Evolutionary conservation across 2,329 filamentous ascomycete species (phyloP).

Genomic region (Fusarium secorum): DNA sequence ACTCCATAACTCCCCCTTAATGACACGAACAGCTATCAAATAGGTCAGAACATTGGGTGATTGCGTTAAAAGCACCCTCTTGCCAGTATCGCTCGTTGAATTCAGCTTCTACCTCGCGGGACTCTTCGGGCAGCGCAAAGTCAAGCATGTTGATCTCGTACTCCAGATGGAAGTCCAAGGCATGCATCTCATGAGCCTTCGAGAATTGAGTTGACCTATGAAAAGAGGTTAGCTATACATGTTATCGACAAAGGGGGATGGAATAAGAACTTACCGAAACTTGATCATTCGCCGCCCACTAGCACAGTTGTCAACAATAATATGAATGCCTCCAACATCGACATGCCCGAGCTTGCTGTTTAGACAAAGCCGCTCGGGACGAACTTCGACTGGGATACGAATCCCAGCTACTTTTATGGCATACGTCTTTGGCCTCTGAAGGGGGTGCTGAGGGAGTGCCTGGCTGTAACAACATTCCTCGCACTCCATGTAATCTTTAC

Average conservation of each 20-base stretch:
- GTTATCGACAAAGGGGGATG: background rate
- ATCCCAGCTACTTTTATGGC: constrained; percentile 1
- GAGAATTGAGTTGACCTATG: constrained; percentile 30
- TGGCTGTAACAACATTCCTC: constrained; percentile 8
- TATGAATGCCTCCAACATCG: constrained; percentile 21
- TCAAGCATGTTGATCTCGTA: background rate
- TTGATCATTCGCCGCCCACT: constrained; percentile 5
- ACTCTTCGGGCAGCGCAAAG: background rate
- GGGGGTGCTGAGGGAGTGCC: background rate
- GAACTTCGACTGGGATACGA: constrained; percentile 11
- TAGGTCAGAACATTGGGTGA: constrained; percentile 3
- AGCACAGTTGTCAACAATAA: constrained; percentile 22
- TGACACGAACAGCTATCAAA: constrained; percentile 23
- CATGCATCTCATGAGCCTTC: constrained; percentile 14
- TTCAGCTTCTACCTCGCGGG: background rate
- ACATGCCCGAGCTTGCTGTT: constrained; percentile 17
- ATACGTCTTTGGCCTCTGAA: background rate
- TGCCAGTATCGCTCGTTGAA: background rate
- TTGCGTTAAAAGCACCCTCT: constrained; percentile 1
- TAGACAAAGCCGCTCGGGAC: constrained; percentile 17
- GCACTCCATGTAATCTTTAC: constrained; percentile 9
- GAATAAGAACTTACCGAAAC: constrained; percentile 17
- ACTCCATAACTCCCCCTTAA: background rate
- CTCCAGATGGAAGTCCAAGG: background rate
- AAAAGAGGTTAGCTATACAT: background rate